A percentile compares a stretch with the other conserved stretches of the same genome.
phyloP scores from a whole-genome alignment of 176 grass and related monocot species.

The Leersia perrieri region DNA sequence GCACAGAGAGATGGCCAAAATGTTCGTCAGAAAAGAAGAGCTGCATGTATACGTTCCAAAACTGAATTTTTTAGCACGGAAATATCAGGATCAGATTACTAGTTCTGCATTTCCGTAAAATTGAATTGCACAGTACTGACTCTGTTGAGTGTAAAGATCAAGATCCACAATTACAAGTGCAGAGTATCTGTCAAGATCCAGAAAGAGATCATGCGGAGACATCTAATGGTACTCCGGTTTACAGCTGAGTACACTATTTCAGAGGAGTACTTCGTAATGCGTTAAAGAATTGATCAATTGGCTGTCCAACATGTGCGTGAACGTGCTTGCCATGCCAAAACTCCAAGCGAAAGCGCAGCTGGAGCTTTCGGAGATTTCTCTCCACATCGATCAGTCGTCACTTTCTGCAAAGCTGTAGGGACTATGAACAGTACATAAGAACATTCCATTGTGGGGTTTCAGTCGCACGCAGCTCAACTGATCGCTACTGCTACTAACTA shows the following conservation, averaged over 20 bases:
- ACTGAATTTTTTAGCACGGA: neutral
- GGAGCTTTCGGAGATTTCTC: neutral
- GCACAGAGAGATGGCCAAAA: neutral
- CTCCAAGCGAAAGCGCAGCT: slow-evolving; percentile 12
- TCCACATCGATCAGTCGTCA: slow-evolving; percentile 8
- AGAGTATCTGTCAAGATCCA: neutral
- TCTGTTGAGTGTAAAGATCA: neutral
- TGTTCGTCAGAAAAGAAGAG: neutral
- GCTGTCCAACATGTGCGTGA: slow-evolving; percentile 28
- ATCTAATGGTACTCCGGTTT: no score
- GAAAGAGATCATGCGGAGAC: neutral
- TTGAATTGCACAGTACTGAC: neutral
- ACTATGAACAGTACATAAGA: slow-evolving; percentile 5
- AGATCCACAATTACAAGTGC: neutral
- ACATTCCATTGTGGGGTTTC: slow-evolving; percentile 44
- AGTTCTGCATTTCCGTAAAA: neutral
- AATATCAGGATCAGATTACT: neutral
- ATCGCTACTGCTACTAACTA: neutral
- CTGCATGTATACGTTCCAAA: neutral
- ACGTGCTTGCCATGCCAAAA: slow-evolving; percentile 1
- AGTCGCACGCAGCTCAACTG: slow-evolving; percentile 14
- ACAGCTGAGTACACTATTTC: neutral
- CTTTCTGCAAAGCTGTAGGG: slow-evolving; percentile 18
- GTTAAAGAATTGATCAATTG: slow-evolving; percentile 26
- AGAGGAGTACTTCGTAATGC: neutral